phyloP scores from a whole-genome alignment of 225 moss, liverwort and hornwort species.

The Ulota crispa region DNA sequence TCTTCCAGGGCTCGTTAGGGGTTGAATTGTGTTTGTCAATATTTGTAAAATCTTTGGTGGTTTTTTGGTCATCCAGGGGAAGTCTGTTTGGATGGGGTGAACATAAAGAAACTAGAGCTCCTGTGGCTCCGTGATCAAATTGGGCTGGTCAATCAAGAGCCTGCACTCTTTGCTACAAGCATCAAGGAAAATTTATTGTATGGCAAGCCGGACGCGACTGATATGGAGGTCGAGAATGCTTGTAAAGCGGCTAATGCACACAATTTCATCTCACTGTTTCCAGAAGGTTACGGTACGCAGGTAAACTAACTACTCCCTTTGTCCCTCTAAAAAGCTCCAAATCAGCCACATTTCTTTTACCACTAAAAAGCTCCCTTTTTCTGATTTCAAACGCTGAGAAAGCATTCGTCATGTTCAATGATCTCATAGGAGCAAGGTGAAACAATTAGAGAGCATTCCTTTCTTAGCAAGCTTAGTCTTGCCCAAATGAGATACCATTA shows the following conservation, averaged over 20 bases:
- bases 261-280: slow-evolving; percentile 50
- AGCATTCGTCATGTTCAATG: too few species aligned
- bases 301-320: slow-evolving; percentile 5
- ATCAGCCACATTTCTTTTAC: too few species aligned
- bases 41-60: neutral
- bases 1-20: neutral
- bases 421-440: too few species aligned
- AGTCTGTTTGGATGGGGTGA: slow-evolving; percentile 46
- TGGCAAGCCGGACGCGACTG: slow-evolving; percentile 42
- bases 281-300: slow-evolving; percentile 53
- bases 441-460: too few species aligned
- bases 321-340: too few species aligned
- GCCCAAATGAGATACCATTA: too few species aligned
- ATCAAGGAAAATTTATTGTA: slow-evolving; percentile 54
- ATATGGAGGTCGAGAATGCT: slow-evolving; percentile 48
- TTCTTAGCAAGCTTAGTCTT: too few species aligned
- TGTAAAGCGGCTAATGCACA: slow-evolving; percentile 53
- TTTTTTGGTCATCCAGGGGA: slow-evolving; percentile 31
- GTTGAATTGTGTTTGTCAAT: neutral
- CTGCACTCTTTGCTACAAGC: slow-evolving; percentile 51
- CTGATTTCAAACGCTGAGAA: too few species aligned
- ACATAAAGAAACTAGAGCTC: slow-evolving; percentile 43
- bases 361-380: too few species aligned
- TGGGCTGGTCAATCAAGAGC: slow-evolving; percentile 62
- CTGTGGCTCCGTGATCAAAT: slow-evolving; percentile 53